Conservation (phyloP, 1,284 basidiomycete genomes). For the Laetiporus sulphureus region DNA sequence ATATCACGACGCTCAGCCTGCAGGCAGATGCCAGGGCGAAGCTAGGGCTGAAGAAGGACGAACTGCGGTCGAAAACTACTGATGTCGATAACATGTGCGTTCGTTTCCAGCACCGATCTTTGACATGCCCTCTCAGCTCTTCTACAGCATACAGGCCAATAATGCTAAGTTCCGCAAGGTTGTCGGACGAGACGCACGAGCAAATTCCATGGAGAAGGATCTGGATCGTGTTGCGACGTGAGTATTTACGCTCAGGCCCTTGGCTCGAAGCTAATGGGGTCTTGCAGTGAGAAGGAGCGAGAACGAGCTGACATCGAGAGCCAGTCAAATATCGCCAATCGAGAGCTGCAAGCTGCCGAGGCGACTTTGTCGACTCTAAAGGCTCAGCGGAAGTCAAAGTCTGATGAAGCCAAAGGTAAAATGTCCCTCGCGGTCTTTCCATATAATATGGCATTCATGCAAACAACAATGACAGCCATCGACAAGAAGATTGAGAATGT, state of each 20-base stretch:
- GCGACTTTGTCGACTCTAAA: conserved; percentile 52
- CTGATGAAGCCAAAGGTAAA: conserved; percentile 56
- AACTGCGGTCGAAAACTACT: conserved; percentile 56
- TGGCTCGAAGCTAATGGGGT: too few relatives aligned
- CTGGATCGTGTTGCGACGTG: conserved; percentile 56
- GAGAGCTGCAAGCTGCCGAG: conserved; percentile 55
- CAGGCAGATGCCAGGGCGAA: conserved; percentile 84
- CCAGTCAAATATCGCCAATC: conserved; percentile 42
- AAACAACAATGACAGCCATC: conserved; percentile 36
- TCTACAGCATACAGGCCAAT: conserved; percentile 51
- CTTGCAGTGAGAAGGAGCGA: conserved; percentile 57
- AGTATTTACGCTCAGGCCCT: too few relatives aligned
- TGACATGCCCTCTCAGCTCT: conserved; percentile 1
- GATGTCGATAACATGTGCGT: conserved; percentile 68
- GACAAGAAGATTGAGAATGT: conserved; percentile 33
- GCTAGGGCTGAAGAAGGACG: conserved; percentile 69
- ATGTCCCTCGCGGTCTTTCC: too few relatives aligned
- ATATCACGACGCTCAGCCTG: conserved; percentile 68
- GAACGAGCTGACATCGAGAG: conserved; percentile 52
- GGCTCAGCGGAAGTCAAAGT: conserved; percentile 56
- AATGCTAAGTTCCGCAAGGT: conserved; percentile 60
- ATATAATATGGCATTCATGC: too few relatives aligned
- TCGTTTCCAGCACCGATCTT: conserved; percentile 4
- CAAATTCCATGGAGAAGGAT: conserved; percentile 68
- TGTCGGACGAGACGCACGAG: conserved; percentile 49